Conservation (phyloP, 805 yeast species). For the Candida qinlingensis region DNA sequence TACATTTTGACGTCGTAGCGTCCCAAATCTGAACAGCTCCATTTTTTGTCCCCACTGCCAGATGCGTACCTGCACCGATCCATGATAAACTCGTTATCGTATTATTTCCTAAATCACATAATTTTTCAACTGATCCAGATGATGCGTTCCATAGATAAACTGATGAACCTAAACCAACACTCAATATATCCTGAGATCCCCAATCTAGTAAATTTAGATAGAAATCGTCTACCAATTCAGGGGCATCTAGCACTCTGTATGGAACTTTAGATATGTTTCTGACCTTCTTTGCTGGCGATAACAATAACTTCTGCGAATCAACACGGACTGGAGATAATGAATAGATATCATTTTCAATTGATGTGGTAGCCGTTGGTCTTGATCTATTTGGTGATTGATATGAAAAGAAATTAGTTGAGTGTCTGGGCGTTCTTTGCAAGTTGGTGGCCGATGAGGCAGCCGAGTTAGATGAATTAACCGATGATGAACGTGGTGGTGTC, state of each 20-base stretch:
- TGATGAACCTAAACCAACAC: slow-evolving; percentile 83
- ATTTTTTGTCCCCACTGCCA: slow-evolving; percentile 84
- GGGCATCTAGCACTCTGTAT: slow-evolving; percentile 91
- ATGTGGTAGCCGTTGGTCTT: slow-evolving; percentile 49
- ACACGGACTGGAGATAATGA: slow-evolving; percentile 84
- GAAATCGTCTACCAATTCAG: slow-evolving; percentile 90
- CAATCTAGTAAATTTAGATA: slow-evolving; percentile 90
- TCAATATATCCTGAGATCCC: slow-evolving; percentile 86
- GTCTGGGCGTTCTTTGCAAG: slow-evolving; percentile 32
- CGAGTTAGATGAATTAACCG: slow-evolving; percentile 15
- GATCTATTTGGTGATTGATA: slow-evolving; percentile 67
- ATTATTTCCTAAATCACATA: slow-evolving; percentile 73
- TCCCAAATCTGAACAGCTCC: slow-evolving; percentile 96
- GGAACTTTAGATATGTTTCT: slow-evolving; percentile 83
- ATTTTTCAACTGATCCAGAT: slow-evolving; percentile 73
- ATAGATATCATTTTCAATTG: slow-evolving; percentile 67
- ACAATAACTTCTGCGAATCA: slow-evolving; percentile 72
- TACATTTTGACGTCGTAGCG: slow-evolving; percentile 72
- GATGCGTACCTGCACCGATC: slow-evolving; percentile 92
- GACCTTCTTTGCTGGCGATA: slow-evolving; percentile 78
- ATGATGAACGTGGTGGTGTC: slow-evolving; percentile 30
- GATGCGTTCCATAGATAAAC: slow-evolving; percentile 91
- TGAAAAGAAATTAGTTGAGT: slow-evolving; percentile 57
- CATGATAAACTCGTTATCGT: slow-evolving; percentile 79
- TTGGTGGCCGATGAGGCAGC: slow-evolving; percentile 3